Base-by-base conservation (phyloP, 768 basidiomycete genomes). In the Rhodotorula graminis region DNA sequence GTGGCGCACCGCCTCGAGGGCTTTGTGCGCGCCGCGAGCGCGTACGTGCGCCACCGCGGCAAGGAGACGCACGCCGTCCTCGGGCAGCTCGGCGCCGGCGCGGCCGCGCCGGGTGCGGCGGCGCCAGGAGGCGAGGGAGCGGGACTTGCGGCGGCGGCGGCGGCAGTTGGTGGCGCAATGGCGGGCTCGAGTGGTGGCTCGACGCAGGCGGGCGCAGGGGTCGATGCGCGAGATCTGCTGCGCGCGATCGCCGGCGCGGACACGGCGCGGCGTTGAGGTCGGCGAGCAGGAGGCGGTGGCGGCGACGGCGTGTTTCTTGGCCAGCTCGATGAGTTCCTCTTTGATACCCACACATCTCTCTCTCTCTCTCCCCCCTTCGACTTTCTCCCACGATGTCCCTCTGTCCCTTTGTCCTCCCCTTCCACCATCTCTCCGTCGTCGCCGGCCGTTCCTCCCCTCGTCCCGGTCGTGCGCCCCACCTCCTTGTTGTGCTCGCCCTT, bases 171-270 rank as follows among this genome's bases (percentile, higher is more conserved):
- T n/a, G 58, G 12, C 19, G 67, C 57, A 4, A 18, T 23, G 21
- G 46, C 33, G 2, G 27, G 7, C 12, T n/a, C n/a, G n/a, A n/a
- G n/a, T n/a, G n/a, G n/a, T n/a, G n/a, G n/a, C n/a, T n/a, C n/a
- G n/a, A n/a, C n/a, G n/a, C n/a, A n/a, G n/a, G n/a, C n/a, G n/a
- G n/a, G 25, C 11, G 31, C 16, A 15, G 25, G 63, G 60, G 44
- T 73, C 52, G 72, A 73, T 25, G 46, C 59, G 44, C 31, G 68
- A 12, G 72, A 73, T 7, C 42, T 73, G 53, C 33, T 73, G 46
- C 58, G 72, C 25, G 72, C 72, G 15, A 67, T 73, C 42, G 58
- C 58, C 21, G 40, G 37, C 58, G 40, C 58, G 2, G 58, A 59
- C 25, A 21, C 56, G 15, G 23, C 21, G 40, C 58, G 40, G 58